Evolutionary conservation across 805 yeast species (phyloP), one percentile per base, ranked within the genome.

Genomic region (Candida loeiensis): DNA sequence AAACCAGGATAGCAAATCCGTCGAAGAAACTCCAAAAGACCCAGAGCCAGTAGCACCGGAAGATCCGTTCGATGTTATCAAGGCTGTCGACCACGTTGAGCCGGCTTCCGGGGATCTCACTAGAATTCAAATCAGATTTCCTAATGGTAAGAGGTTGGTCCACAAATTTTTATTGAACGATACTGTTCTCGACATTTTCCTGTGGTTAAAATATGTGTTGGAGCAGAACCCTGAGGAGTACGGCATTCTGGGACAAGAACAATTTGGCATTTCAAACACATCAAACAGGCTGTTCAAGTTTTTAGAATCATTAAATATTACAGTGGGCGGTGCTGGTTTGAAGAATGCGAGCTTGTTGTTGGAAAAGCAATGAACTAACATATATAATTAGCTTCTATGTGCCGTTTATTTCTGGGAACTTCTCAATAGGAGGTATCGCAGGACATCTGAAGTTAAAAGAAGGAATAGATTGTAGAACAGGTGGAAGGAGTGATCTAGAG

Each of bases 111-210:
- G 69, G 6, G 69, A 80, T 0, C 64, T 71, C 5, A 86, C 96
- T 0, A 71, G 96, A 51, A 76, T 93, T 18, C 98, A 93, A 61
- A 74, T 93, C n/a, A 72, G 96, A 44, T 75, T 86, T 20, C 93
- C 90, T 13, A 87, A 82, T 52, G 97, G 98, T n/a, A 74, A 80
- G 34, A 71, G 97, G 43, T 64, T 82, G 9, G 82, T 91, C 8
- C 82, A 87, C 44, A 75, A 86, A 43, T 85, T 91, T 50, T 61
- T 63, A 6, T 53, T 74, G 8, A 58, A 64, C 6, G 95, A 85
- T 47, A 66, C 72, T 3, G 87, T 93, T 0, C 43, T 66, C 3
- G 59, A 56, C 1, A 58, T 93, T 1, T 93, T 75, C 58, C 82
- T 79, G 50, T 77, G 76, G 55, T 75, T 84, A 18, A 91, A 91